Base-by-base conservation (phyloP, 176 grass and related monocot genomes). In the Oryza meyeriana region DNA sequence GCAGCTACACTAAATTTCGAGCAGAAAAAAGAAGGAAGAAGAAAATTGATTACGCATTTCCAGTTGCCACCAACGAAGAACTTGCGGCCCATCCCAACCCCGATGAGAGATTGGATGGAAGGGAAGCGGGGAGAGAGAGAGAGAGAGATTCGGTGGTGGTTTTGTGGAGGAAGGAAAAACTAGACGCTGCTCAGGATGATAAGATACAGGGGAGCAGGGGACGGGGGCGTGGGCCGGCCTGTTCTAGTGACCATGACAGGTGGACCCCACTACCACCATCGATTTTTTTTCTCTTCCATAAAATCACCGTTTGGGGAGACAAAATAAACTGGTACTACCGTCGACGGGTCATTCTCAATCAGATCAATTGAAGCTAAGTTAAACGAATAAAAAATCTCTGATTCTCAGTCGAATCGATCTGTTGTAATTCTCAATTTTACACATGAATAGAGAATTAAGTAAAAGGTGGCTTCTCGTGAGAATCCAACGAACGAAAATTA, bases 31-130 rank as follows among this genome's bases (percentile, higher is more conserved):
- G n/a, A n/a, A n/a, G n/a, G n/a, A n/a, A 45, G 2, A 27, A 33
- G 24, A 13, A 14, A 35, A 84, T 66, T n/a, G n/a, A n/a, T n/a
- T 84, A 98, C 95, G 82, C 92, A 98, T 94, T 94, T 94, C 95
- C 92, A 98, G 92, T 98, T 98, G 78, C 95, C n/a, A 10, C 95
- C 92, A 42, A 98, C 92, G 90, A 94, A 94, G 86, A 98, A 94
- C 80, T 94, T 94, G 32, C 92, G 83, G 72, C 88, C 92, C 95
- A 98, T 98, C 63, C 85, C 88, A 17, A 12, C 8, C n/a, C n/a
- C n/a, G n/a, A n/a, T 31, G 41, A 61, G 5, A 57, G 88, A 85
- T 87, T 64, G 69, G 77, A 1, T 18, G 63, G 69, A 25, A 2
- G 86, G 68, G 1, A 10, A 8, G 16, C 11, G 1, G 13, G 13